Conservation (phyloP, 148 eudicot genomes). For the Selenicereus undatus region DNA sequence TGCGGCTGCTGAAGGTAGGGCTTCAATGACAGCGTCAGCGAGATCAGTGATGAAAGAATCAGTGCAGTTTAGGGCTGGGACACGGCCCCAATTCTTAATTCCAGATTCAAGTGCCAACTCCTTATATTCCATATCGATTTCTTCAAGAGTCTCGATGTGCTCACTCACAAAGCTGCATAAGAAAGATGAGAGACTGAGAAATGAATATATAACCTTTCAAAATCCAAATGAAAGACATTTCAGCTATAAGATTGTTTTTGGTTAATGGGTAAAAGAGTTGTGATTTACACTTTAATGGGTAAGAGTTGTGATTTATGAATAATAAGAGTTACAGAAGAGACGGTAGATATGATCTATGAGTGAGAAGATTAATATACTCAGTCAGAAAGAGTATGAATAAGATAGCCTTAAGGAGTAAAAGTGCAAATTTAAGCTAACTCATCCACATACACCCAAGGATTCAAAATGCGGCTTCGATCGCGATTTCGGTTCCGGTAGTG, state of each 20-base stretch:
- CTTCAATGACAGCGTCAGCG: slow-evolving; percentile 96
- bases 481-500: too few relatives aligned
- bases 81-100: slow-evolving; percentile 93
- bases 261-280: too few relatives aligned
- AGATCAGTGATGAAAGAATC: slow-evolving; percentile 75
- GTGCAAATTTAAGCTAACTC: too few relatives aligned
- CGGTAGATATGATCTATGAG: too few relatives aligned
- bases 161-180: slow-evolving; percentile 84
- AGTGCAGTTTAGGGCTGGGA: slow-evolving; percentile 91
- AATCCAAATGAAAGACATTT: neutral
- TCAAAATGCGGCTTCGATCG: too few relatives aligned
- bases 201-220: neutral
- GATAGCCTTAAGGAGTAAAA: neutral
- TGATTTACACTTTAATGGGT: neutral
- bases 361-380: too few relatives aligned
- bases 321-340: too few relatives aligned
- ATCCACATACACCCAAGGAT: too few relatives aligned
- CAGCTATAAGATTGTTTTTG: too few relatives aligned
- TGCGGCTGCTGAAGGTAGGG: slow-evolving; percentile 70
- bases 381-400: neutral
- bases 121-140: slow-evolving; percentile 96
- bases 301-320: neutral
- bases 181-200: neutral
- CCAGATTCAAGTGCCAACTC: slow-evolving; percentile 91
- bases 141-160: slow-evolving; percentile 96